Evolutionary conservation across 78 protist species (phyloP), one percentile per base, ranked within the genome.

Genomic region (Dictyostelium intermedium): DNA sequence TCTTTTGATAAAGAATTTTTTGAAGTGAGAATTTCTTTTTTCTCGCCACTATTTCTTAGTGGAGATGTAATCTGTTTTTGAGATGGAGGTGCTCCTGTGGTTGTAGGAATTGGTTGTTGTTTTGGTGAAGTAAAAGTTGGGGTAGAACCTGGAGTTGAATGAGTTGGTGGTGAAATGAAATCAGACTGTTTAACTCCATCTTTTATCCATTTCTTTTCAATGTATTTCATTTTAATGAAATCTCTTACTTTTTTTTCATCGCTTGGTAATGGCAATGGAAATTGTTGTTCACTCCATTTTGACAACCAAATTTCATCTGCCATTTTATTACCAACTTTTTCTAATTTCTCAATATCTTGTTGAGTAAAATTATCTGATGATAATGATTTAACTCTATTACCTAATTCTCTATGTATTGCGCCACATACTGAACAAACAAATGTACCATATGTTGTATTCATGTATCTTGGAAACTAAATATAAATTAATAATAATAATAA

Each of bases 361-460:
- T 87, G 53, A 23, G 72, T 63, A 8, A 87, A 79, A 30, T 60
- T 79, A 66, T 87, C 93, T 13, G 85, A 79, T 3, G 83, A 34
- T 34, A 87, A 16, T 39, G 80, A 27, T 41, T 87, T 87, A 9
- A 87, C 80, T 79, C 85, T 77, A 79, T 79, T n/a, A n/a, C 93
- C 93, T 34, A 87, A 47, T 79, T 87, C 93, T 34, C 85, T 73
- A 56, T 87, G 93, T 6, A 87, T 61, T 1, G 79, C 85, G 63
- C 93, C 85, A 79, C 93, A 87, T 8, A 87, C 85, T 39, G 93
- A 87, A 45, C 93, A 87, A 63, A 87, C 93, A 63, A 87, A 87
- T n/a, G 93, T 87, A 3, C 93, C 93, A 77, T 78, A 69, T 25
- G 83, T 87, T 25, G 83, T 79, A 79, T 87, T 87, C 47, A 87